Evolutionary conservation across 495 filamentous ascomycete genomes (phyloP).

Genomic region (Rostrohypoxylon terebratum): DNA sequence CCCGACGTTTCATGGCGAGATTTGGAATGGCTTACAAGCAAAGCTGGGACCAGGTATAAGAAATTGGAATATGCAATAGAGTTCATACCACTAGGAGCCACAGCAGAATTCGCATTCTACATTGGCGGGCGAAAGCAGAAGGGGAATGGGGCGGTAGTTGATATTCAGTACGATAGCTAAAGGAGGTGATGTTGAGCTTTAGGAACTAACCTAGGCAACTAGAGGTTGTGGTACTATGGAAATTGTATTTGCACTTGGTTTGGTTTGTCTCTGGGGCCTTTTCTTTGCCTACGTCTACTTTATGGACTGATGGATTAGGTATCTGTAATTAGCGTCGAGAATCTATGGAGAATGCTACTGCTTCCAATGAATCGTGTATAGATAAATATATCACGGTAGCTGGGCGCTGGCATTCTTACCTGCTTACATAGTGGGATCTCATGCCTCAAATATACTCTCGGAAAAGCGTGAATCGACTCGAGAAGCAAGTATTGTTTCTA

Average conservation of each 20-base stretch:
- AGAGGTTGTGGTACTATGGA: not conserved
- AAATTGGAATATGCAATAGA: not conserved
- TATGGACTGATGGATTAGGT: too few species aligned
- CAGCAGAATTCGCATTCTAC: not conserved
- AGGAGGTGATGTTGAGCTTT: not conserved
- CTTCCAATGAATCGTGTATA: too few species aligned
- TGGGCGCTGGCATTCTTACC: too few species aligned
- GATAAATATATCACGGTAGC: too few species aligned
- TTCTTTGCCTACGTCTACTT: too few species aligned
- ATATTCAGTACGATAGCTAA: slow-evolving; percentile 3
- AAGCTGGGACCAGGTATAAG: not conserved
- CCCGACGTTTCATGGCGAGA: not conserved
- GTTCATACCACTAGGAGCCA: not conserved
- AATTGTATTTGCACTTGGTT: not conserved
- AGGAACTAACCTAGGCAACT: too few species aligned
- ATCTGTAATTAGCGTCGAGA: too few species aligned
- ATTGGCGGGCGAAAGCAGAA: slow-evolving; percentile 7
- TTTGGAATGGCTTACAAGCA: not conserved
- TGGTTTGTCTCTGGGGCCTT: not conserved
- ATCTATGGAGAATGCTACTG: too few species aligned
- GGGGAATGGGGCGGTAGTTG: not conserved
- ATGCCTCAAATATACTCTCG: too few species aligned
- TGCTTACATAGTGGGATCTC: too few species aligned
- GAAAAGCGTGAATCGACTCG: too few species aligned
- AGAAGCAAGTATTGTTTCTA: too few species aligned